Evolutionary conservation across 164 flowering plant genomes (phyloP).

Genomic region (Kalanchoe fedtschenkoi): DNA sequence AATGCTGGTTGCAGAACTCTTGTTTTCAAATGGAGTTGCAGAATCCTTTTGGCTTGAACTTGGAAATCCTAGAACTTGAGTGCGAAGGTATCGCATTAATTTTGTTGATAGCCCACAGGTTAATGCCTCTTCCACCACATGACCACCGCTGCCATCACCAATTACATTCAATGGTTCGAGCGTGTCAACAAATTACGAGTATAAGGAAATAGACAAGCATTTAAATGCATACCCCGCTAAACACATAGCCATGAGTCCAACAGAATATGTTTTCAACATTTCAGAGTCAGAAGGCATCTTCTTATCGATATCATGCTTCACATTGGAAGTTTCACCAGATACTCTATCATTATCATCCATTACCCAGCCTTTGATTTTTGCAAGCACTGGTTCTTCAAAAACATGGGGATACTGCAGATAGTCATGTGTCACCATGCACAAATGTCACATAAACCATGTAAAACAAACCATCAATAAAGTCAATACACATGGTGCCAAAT

Average conservation of each 20-base stretch:
- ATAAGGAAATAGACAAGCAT: not conserved
- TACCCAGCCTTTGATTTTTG: conserved; percentile 72
- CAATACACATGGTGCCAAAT: not conserved
- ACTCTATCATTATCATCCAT: conserved; percentile 46
- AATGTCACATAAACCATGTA: not conserved
- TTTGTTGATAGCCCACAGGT: conserved; percentile 84
- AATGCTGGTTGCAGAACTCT: conserved; percentile 21
- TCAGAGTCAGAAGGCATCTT: conserved; percentile 60
- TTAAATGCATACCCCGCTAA: conserved; percentile 53
- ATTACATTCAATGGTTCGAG: conserved; percentile 5
- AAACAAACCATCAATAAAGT: not conserved
- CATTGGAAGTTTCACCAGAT: conserved; percentile 32
- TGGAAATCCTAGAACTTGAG: conserved; percentile 67
- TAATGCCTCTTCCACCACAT: conserved; percentile 81
- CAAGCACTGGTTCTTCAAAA: conserved; percentile 71
- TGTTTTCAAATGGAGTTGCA: conserved; percentile 32
- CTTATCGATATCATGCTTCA: conserved; percentile 27
- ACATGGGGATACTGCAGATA: conserved; percentile 75
- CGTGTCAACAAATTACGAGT: not conserved
- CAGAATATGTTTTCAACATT: conserved; percentile 77
- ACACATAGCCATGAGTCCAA: conserved; percentile 83
- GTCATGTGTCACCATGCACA: conserved; percentile 4
- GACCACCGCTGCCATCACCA: conserved; percentile 51
- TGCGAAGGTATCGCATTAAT: conserved; percentile 89
- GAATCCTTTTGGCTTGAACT: conserved; percentile 51